Evolutionary conservation across 2,329 filamentous ascomycete genomes (phyloP).

Genomic region (Monilinia vaccinii-corymbosi): DNA sequence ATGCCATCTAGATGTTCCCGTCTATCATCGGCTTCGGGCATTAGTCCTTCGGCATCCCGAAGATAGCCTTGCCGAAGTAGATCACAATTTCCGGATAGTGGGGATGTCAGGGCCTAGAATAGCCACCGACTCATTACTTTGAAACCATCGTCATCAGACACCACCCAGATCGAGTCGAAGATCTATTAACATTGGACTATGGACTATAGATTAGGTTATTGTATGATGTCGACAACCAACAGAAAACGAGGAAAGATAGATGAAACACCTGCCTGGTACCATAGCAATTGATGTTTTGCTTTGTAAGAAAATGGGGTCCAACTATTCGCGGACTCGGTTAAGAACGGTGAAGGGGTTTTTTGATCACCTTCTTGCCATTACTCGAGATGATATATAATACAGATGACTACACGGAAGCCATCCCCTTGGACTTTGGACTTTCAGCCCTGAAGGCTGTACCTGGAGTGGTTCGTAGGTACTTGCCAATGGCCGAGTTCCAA

Average conservation of each 20-base stretch:
- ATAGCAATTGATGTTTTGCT: not conserved
- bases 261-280: not conserved
- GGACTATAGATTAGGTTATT: not conserved
- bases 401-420: not conserved
- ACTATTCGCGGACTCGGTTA: not conserved
- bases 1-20: not conserved
- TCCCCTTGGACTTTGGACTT: not conserved
- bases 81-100: not conserved
- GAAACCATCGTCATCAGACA: not conserved
- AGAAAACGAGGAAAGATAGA: not conserved
- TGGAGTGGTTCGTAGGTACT: not conserved
- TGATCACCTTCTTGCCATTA: not conserved
- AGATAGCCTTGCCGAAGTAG: not conserved
- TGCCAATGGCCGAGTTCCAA: not conserved
- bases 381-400: not conserved
- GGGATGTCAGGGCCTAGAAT: not conserved
- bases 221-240: not conserved
- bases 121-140: not conserved
- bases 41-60: conserved; percentile 6
- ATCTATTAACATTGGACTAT: not conserved
- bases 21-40: not conserved
- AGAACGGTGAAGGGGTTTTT: conserved; percentile 3
- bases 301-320: not conserved
- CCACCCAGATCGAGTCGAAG: not conserved
- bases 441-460: not conserved